Evolutionary conservation across 2,329 filamentous ascomycete genomes (phyloP).

Genomic region (Lachnellula subtilissima): DNA sequence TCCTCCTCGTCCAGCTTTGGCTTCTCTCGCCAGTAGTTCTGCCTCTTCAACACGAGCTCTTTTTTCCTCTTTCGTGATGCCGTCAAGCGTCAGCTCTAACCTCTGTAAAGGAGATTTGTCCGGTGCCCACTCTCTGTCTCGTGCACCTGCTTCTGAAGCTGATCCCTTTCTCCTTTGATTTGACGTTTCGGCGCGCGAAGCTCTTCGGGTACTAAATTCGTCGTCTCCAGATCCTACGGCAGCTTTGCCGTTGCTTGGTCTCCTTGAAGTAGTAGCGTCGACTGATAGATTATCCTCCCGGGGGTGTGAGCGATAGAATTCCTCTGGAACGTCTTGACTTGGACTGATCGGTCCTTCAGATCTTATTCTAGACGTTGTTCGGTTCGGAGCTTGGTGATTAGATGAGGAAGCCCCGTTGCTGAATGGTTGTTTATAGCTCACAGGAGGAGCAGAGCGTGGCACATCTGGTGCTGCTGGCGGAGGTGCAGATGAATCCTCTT

Average conservation of each 20-base stretch:
- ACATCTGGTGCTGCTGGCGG: slow-evolving; percentile 56
- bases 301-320: slow-evolving; percentile 19
- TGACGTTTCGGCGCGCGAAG: slow-evolving; percentile 14
- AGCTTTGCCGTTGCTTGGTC: slow-evolving; percentile 21
- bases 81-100: slow-evolving; percentile 83
- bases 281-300: slow-evolving; percentile 6
- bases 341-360: slow-evolving; percentile 26
- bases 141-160: slow-evolving; percentile 30
- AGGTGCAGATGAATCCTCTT: slow-evolving; percentile 22
- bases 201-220: slow-evolving; percentile 13
- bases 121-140: slow-evolving; percentile 60
- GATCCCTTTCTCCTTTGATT: slow-evolving; percentile 34
- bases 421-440: slow-evolving; percentile 50
- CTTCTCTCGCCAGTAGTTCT: slow-evolving; percentile 66
- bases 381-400: slow-evolving; percentile 29
- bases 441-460: slow-evolving; percentile 50
- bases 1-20: slow-evolving; percentile 25
- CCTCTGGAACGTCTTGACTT: slow-evolving; percentile 15
- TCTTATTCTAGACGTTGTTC: slow-evolving; percentile 28
- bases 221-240: slow-evolving; percentile 9
- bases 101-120: slow-evolving; percentile 89
- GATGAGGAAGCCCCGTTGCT: slow-evolving; percentile 34
- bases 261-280: slow-evolving; percentile 4
- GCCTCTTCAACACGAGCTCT: slow-evolving; percentile 78
- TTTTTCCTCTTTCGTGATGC: slow-evolving; percentile 95